A percentile compares a stretch with the other conserved stretches of the same genome.
Conservation (phyloP, 2,329 filamentous ascomycete genomes). For the Ophiostoma novo-ulmi region DNA sequence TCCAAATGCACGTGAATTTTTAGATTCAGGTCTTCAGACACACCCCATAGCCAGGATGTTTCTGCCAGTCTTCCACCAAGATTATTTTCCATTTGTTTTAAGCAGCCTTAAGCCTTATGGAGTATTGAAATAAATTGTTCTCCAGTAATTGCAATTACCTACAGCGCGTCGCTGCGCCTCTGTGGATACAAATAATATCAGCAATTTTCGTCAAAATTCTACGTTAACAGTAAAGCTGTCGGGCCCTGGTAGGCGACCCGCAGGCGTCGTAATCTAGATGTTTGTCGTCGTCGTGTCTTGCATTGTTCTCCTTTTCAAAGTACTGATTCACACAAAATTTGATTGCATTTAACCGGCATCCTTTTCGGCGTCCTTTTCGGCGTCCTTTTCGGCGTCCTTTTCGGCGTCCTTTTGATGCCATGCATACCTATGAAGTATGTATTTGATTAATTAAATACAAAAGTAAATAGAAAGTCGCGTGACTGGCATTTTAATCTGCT, state of each 20-base stretch:
- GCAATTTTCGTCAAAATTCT: neutral
- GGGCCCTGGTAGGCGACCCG: neutral
- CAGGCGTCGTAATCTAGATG: neutral
- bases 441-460: too few species aligned
- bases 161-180: constrained; percentile 1
- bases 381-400: neutral
- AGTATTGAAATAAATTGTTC: neutral
- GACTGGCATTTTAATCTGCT: too few species aligned
- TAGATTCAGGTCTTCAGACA: neutral
- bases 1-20: neutral
- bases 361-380: neutral
- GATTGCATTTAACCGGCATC: neutral
- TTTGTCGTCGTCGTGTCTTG: neutral
- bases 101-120: neutral
- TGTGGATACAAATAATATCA: neutral
- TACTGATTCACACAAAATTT: neutral
- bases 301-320: neutral
- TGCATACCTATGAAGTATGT: too few species aligned
- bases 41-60: neutral
- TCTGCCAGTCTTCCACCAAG: neutral
- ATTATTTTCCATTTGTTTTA: neutral
- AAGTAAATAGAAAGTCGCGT: too few species aligned
- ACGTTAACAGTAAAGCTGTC: neutral
- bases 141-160: neutral
- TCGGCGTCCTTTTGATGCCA: neutral